Evolutionary conservation across 441 rosid species (phyloP), one percentile per base, ranked within the genome.

Genomic region (Isatis lusitanica): DNA sequence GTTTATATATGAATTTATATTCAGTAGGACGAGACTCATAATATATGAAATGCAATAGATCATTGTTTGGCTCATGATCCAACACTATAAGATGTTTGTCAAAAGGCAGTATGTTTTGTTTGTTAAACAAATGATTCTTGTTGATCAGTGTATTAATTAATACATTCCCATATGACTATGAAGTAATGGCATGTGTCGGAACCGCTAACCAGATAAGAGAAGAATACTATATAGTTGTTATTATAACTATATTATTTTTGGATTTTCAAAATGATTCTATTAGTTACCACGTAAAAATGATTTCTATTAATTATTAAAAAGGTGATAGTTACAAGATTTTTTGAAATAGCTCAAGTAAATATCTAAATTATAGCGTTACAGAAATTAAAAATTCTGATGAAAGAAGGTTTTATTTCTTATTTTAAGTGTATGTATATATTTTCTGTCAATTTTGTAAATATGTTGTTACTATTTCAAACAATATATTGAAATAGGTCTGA

Each of bases 11-110:
- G 40, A 21, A n/a, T 55, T 30, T 30, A 30, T 30, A 55, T 3
- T 11, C 4, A 40, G 44, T 40, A 40, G 44, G 70, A 42, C 30
- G 57, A 65, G 52, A 66, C 8, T 46, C 31, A 15, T 33, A 18
- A 31, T 63, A 44, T 68, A 74, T 3, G 43, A 36, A 46, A 75
- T 63, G 61, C 66, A 69, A 46, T 75, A 75, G 21, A 38, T 43
- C 52, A 75, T 24, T 61, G 60, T 5, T 55, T 55, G 66, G 79
- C 79, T 9, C 79, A 44, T 69, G 79, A 69, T 75, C 74, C 79
- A 75, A 75, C 66, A 68, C 64, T 15, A 75, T 38, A 40, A 76
- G 75, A 76, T 76, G 80, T 70, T 70, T 70, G 80, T 65, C 72
- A 70, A 76, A 47, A 70, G 75, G 17, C 75, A 76, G 62, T 76